Evolutionary conservation across 768 basidiomycete species (phyloP), one percentile per base, ranked within the genome.

Genomic region (Leucosporidium scottii): DNA sequence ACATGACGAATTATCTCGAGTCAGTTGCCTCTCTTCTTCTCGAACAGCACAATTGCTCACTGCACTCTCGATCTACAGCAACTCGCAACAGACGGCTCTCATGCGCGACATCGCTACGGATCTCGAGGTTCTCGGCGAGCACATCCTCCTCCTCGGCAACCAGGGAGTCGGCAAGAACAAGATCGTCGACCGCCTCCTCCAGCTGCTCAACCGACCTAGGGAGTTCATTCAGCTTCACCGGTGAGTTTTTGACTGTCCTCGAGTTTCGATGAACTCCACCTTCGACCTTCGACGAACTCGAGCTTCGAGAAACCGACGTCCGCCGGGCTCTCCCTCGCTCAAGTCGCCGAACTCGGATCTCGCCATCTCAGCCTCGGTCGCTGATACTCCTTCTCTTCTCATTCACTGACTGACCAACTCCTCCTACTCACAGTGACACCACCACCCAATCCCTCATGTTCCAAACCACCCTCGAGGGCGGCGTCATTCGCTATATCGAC

Each of bases 101-200:
- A 56, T 67, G 44, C 66, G 60, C 36, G 63, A 65, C 31, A 67
- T 71, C 51, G 70, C 56, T 0, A 58, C 60, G 25, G 70, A 71
- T 50, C 66, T 71, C 30, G 55, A 58, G 1, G 18, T 67, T 21
- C 31, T 65, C 25, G 49, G 54, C 25, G 25, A 65, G 49, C 66
- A 71, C 34, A 31, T 71, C 53, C 63, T 71, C 17, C 70, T 71
- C 1, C 61, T 71, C 30, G 70, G 70, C 18, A 59, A 59, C 44
- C 70, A 71, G 27, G 70, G 70, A 21, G 64, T 61, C 10, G 70
- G 70, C 31, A 71, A 71, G 64, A 71, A 71, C 70, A 62, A 61
- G 57, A 65, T 67, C 39, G 53, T 51, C 47, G 64, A 61, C 13
- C 21, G 64, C 34, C 25, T 6, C n/a, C 57, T 51, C 51, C 50